Conservation (phyloP, 2,329 filamentous ascomycete genomes). For the Fusarium chaquense region DNA sequence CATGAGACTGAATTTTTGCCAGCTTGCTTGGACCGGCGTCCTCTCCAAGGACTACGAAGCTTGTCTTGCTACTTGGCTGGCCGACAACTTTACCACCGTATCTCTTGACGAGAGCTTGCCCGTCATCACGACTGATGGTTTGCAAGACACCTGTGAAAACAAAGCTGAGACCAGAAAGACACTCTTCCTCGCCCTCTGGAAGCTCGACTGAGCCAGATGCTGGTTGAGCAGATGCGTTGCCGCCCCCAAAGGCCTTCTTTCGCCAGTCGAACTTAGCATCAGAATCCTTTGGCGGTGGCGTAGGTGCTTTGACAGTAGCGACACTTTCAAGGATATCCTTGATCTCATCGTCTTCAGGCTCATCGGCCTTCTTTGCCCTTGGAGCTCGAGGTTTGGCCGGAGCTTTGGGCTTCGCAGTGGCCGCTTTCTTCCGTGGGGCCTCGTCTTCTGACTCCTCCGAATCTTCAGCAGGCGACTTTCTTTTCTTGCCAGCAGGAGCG, state of each 20-base stretch:
- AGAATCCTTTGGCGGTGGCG: constrained; percentile 79
- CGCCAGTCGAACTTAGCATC: constrained; percentile 85
- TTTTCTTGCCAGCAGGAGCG: constrained; percentile 61
- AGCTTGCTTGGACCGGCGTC: constrained; percentile 96
- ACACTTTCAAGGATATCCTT: constrained; percentile 91
- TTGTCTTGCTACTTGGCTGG: constrained; percentile 91
- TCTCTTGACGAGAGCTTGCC: constrained; percentile 85
- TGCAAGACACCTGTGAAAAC: constrained; percentile 94
- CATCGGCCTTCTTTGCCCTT: constrained; percentile 73
- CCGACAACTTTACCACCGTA: constrained; percentile 92
- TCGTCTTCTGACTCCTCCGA: constrained; percentile 70
- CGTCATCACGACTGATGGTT: constrained; percentile 85
- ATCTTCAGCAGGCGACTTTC: constrained; percentile 68
- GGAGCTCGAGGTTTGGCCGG: constrained; percentile 70
- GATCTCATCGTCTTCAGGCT: constrained; percentile 75
- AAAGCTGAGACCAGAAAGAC: constrained; percentile 88
- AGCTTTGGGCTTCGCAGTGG: constrained; percentile 69
- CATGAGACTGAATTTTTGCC: constrained; percentile 81
- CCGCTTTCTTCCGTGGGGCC: constrained; percentile 70
- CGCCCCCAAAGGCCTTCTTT: constrained; percentile 68
- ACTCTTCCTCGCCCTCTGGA: constrained; percentile 87
- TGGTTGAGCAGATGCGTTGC: constrained; percentile 70
- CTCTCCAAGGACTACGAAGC: constrained; percentile 88
- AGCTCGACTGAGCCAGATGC: constrained; percentile 75
- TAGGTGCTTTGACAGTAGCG: constrained; percentile 83